A percentile compares a stretch with the other conserved stretches of the same genome.
These are phyloP conservation scores for Lagenaria siceraria DNA, from an alignment of 306 rosid species.

Conservation along the genomic window DNA sequence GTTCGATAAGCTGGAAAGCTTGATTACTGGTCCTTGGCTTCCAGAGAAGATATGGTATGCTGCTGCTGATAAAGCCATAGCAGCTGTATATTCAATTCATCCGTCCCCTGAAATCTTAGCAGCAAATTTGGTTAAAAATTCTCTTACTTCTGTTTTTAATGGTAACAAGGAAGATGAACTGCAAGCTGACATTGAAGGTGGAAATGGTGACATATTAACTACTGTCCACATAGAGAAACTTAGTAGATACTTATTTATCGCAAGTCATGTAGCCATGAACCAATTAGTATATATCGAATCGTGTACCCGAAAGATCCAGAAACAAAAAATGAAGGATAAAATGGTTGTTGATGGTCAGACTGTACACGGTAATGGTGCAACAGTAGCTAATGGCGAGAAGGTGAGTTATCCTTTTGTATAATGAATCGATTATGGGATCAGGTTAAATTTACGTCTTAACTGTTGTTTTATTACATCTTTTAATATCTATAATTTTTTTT, in stretches of 20 bases:
- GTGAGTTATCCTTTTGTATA: constrained; percentile 18
- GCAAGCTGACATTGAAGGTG: constrained; percentile 38
- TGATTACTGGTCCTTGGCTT: constrained; percentile 68
- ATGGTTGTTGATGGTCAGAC: constrained; percentile 36
- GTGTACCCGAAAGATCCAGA: constrained; percentile 73
- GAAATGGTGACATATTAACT: constrained; percentile 26
- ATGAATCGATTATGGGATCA: not conserved
- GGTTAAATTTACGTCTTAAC: not conserved
- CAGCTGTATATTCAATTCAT: constrained; percentile 67
- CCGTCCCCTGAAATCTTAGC: constrained; percentile 81
- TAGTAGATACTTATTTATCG: constrained; percentile 60
- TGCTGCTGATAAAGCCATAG: constrained; percentile 85
- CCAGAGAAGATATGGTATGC: constrained; percentile 81
- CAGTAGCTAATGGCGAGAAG: constrained; percentile 37
- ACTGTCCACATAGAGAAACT: constrained; percentile 58
- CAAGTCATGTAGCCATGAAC: constrained; percentile 86
- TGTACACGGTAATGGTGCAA: constrained; percentile 21
- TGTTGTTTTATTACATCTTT: not conserved
- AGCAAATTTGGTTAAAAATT: constrained; percentile 50
- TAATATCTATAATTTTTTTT: not conserved
- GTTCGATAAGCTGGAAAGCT: constrained; percentile 62
- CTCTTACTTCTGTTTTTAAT: constrained; percentile 45
- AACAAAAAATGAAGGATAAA: constrained; percentile 57
- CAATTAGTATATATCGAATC: constrained; percentile 80
- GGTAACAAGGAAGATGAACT: constrained; percentile 32